Base-by-base conservation (phyloP, 345 rosid genomes). In the Heritiera fomes region DNA sequence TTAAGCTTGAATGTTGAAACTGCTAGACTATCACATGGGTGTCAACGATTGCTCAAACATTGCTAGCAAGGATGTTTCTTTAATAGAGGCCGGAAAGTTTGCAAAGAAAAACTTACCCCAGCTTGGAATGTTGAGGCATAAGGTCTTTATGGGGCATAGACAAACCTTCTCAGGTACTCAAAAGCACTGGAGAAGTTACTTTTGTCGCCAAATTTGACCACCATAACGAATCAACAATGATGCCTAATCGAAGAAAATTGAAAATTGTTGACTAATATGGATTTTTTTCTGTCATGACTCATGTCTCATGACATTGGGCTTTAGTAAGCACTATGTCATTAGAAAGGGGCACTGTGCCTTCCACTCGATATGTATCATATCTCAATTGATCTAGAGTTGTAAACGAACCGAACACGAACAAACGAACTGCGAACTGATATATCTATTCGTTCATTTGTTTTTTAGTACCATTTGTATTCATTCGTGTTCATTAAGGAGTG, bases 21-120 rank as follows among this genome's bases (percentile, higher is more conserved):
- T 11, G 68, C 14, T 59, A 32, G 12, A 59, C 59, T 1, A 49
- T 46, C 77, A 75, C 78, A 81, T 80, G 82, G 76, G 50, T 43
- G 17, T 49, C 61, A 68, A 58, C 17, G 40, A 23, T 2, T 56
- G 6, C 43, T 17, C 71, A 61, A 7, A 38, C 58, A 32, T 60
- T 14, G 40, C 23, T 23, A 28, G 67, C 67, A 46, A 65, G n/a
- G 18, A 58, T 75, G 47, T 41, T 20, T 17, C 15, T 40, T 68
- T 11, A 28, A 32, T 56, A 73, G 20, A 65, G 75, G 81, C 80
- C 77, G 74, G 68, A 79, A 73, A 79, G 9, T 78, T 38, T 18
- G 34, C 7, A 43, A 1, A 45, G 7, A 15, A 73, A 50, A 47
- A 45, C 4, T 43, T 46, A 6, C 41, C 34, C 58, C 66, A 30